Conservation (phyloP, 139 green algal species). For the Micromonas commoda region DNA sequence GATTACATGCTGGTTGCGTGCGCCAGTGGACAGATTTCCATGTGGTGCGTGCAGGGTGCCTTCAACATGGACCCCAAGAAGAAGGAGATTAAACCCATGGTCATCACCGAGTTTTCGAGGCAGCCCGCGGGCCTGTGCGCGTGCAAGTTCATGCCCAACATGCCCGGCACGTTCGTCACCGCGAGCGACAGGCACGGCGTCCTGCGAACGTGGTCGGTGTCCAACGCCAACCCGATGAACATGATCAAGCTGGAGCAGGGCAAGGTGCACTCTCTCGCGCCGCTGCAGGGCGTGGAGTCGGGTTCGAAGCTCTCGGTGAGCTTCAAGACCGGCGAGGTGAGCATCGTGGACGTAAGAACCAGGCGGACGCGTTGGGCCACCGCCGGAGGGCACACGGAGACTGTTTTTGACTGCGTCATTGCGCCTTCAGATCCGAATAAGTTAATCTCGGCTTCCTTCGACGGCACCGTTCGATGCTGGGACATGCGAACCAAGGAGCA, state of each 20-base stretch:
- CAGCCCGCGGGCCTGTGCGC: conserved; percentile 36
- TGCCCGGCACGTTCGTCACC: conserved; percentile 45
- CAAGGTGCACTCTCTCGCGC: neutral
- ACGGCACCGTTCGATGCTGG: conserved; percentile 49
- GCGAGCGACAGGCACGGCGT: conserved; percentile 35
- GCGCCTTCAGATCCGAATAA: conserved; percentile 36
- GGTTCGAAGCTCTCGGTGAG: conserved; percentile 6
- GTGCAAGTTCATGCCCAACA: conserved; percentile 32
- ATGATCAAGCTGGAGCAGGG: neutral
- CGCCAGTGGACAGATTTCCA: neutral
- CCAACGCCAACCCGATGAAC: conserved; percentile 22
- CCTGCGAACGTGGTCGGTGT: conserved; percentile 51
- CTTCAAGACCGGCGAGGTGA: conserved; percentile 32
- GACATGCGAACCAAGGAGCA: conserved; percentile 31
- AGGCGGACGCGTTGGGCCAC: conserved; percentile 31
- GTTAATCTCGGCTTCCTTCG: conserved; percentile 49
- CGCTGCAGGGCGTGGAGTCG: neutral
- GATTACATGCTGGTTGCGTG: conserved; percentile 33
- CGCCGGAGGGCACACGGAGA: conserved; percentile 51
- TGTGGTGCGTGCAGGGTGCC: neutral
- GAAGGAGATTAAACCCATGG: neutral
- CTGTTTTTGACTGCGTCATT: conserved; percentile 50
- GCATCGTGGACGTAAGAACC: neutral
- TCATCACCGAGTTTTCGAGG: conserved; percentile 31
- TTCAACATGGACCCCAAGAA: conserved; percentile 13